Evolutionary conservation across 139 green algal genomes (phyloP).

Genomic region (Diplosphaera chodatii): DNA sequence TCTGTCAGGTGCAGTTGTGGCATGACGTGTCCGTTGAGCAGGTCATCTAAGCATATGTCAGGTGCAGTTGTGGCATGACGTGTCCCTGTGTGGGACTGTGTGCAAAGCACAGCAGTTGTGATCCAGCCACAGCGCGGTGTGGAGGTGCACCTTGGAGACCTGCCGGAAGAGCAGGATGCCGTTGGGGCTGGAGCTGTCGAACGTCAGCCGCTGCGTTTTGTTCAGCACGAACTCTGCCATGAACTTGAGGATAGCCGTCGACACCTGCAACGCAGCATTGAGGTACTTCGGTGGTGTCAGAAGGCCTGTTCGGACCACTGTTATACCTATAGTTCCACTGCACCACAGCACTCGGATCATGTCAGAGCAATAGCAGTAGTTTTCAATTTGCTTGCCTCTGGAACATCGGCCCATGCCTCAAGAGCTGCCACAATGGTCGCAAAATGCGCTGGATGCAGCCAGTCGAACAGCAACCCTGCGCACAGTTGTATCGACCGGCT

Average conservation of each 20-base stretch:
- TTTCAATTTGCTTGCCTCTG: too few relatives aligned
- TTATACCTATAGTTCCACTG: too few relatives aligned
- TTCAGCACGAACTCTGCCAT: conserved; percentile 94
- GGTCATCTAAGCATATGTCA: too few relatives aligned
- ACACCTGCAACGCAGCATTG: conserved; percentile 33
- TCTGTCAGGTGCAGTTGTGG: too few relatives aligned
- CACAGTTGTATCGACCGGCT: conserved; percentile 17
- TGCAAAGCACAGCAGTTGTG: too few relatives aligned
- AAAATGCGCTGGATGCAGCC: conserved; percentile 91
- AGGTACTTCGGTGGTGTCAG: too few relatives aligned
- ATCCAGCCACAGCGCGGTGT: background rate
- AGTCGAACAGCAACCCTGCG: conserved; percentile 87
- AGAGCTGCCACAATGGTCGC: conserved; percentile 69
- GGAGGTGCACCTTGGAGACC: conserved; percentile 43
- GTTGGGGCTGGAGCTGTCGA: conserved; percentile 90
- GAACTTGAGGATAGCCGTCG: conserved; percentile 94
- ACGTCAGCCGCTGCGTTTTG: conserved; percentile 92
- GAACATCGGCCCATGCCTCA: conserved; percentile 79
- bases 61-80: too few relatives aligned
- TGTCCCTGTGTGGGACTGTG: too few relatives aligned
- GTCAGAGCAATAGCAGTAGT: too few relatives aligned
- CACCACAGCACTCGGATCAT: too few relatives aligned
- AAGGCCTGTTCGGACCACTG: too few relatives aligned
- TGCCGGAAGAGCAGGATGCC: conserved; percentile 91
- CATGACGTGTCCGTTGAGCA: too few relatives aligned